phyloP scores from a whole-genome alignment of 2,329 filamentous ascomycete species.

The Diaporthe citrichinensis region DNA sequence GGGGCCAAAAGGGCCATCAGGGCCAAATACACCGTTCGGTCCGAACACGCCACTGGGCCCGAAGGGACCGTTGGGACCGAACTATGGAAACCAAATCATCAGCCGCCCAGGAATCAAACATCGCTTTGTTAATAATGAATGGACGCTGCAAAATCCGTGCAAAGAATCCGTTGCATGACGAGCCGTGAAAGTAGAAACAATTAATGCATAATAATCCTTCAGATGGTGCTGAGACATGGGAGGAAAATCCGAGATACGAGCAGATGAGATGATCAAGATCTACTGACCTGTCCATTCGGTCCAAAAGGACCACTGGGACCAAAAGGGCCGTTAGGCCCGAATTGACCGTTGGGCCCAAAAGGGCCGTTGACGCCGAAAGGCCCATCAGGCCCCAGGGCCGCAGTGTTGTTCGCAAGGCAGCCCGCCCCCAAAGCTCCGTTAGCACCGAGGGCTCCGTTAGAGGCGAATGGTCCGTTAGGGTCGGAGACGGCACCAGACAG shows the following conservation, averaged over 20 bases:
- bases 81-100: background rate
- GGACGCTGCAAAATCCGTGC: too few relatives aligned
- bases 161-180: background rate
- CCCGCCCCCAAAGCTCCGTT: background rate
- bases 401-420: background rate
- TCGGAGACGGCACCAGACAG: background rate
- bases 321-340: background rate
- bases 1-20: background rate
- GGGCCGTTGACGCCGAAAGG: background rate
- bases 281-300: background rate
- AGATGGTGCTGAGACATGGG: background rate
- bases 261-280: background rate
- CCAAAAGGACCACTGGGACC: background rate
- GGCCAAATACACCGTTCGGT: background rate
- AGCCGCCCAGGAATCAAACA: background rate
- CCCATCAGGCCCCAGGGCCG: background rate
- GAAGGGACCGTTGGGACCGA: background rate
- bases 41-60: background rate
- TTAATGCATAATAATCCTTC: background rate
- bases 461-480: background rate
- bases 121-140: background rate
- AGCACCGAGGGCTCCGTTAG: background rate
- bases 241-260: too few relatives aligned
- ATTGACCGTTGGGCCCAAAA: background rate
- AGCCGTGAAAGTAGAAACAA: background rate